phyloP scores from a whole-genome alignment of 345 rosid species.

The Isatis tinctoria region DNA sequence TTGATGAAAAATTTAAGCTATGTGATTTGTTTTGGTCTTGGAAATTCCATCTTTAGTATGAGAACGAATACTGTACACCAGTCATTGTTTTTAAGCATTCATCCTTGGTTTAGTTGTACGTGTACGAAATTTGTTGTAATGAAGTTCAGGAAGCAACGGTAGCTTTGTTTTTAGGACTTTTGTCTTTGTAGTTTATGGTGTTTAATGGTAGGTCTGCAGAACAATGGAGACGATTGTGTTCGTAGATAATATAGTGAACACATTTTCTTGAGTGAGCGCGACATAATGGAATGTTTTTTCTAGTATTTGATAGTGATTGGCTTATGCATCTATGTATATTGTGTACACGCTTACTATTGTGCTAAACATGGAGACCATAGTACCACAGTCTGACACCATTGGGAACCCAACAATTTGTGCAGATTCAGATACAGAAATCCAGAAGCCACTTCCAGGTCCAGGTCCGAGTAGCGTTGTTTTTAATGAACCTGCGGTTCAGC shows the following conservation, averaged over 20 bases:
- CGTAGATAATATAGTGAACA: neutral
- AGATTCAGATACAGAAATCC: slow-evolving; percentile 43
- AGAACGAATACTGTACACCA: too few relatives aligned
- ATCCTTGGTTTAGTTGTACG: too few relatives aligned
- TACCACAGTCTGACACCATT: slow-evolving; percentile 59
- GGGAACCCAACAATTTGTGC: slow-evolving; percentile 60
- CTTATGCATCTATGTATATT: neutral
- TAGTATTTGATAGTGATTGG: neutral
- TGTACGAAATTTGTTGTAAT: too few relatives aligned
- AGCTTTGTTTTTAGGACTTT: too few relatives aligned
- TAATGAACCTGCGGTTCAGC: slow-evolving; percentile 26
- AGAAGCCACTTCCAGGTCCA: slow-evolving; percentile 38
- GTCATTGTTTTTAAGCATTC: too few relatives aligned
- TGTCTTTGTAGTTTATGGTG: too few relatives aligned
- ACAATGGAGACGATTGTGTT: neutral
- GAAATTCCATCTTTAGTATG: neutral
- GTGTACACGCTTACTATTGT: slow-evolving; percentile 69
- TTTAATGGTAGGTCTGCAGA: neutral
- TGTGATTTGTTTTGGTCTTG: neutral
- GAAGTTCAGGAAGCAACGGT: neutral
- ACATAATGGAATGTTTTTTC: neutral
- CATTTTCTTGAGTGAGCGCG: neutral
- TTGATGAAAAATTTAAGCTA: neutral
- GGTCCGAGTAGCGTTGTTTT: slow-evolving; percentile 23
- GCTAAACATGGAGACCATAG: slow-evolving; percentile 76